These are phyloP conservation scores for Graphiopsis chlorocephala DNA, from an alignment of 2,329 filamentous ascomycete genomes.

Conservation along the genomic window DNA sequence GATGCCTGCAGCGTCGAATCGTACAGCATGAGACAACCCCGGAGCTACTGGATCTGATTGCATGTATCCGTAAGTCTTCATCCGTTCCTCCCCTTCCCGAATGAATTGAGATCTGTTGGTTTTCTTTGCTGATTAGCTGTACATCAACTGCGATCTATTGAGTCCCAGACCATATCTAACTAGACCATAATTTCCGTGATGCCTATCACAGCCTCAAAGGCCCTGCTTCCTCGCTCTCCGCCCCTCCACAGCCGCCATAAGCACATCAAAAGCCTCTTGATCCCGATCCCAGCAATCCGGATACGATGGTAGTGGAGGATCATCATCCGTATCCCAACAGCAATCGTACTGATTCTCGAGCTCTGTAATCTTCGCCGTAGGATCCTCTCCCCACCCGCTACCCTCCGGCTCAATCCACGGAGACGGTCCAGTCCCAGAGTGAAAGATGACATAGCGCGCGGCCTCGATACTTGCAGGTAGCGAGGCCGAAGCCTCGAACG, in stretches of 20 bases:
- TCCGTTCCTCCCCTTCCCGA: neutral
- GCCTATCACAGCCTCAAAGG: neutral
- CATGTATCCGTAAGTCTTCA: too few relatives aligned
- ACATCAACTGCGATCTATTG: neutral
- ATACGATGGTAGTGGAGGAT: neutral
- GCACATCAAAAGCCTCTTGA: conserved; percentile 3
- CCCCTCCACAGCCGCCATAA: neutral
- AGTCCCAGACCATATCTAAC: neutral
- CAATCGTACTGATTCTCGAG: neutral
- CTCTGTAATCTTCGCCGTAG: neutral
- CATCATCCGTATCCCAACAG: neutral
- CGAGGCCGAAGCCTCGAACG: neutral
- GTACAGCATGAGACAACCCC: neutral
- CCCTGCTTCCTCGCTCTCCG: conserved; percentile 9
- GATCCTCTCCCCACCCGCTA: neutral
- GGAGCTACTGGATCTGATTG: neutral
- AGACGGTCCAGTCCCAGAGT: neutral
- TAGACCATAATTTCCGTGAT: neutral
- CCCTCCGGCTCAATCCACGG: neutral
- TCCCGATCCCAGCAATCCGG: conserved; percentile 11
- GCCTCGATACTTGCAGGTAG: neutral
- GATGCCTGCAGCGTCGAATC: neutral
- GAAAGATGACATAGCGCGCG: neutral
- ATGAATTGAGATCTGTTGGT: neutral
- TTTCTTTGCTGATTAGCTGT: neutral